A percentile compares a stretch with the other conserved stretches of the same genome.
Conservation (phyloP, 164 flowering plant species). For the Stephania yunnanensis region DNA sequence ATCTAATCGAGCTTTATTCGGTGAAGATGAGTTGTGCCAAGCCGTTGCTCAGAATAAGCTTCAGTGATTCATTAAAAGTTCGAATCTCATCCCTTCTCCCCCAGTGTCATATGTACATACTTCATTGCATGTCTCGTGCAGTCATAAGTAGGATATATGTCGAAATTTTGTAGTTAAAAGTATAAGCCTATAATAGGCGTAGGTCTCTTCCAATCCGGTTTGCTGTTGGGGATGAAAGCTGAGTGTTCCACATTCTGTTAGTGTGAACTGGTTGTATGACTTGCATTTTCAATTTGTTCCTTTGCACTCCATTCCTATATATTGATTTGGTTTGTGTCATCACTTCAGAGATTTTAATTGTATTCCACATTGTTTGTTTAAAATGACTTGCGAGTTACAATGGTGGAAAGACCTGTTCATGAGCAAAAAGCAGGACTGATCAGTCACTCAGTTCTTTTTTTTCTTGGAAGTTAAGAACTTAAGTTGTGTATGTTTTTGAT, state of each 20-base stretch:
- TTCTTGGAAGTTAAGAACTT: neutral
- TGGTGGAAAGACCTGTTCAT: too few relatives aligned
- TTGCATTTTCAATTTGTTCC: constrained; percentile 9
- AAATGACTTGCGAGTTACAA: too few relatives aligned
- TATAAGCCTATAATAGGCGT: constrained; percentile 14
- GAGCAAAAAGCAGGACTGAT: too few relatives aligned
- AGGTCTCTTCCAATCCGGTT: constrained; percentile 5
- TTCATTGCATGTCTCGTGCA: constrained; percentile 10
- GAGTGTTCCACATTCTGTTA: neutral
- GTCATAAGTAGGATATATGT: constrained; percentile 9
- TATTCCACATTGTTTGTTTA: neutral
- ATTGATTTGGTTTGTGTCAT: too few relatives aligned
- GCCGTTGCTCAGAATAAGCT: constrained; percentile 97
- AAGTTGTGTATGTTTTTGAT: too few relatives aligned
- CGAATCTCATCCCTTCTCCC: constrained; percentile 3
- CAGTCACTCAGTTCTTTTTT: too few relatives aligned
- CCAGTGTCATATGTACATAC: constrained; percentile 30
- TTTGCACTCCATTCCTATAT: neutral
- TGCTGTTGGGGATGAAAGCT: constrained; percentile 12
- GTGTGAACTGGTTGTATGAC: constrained; percentile 10
- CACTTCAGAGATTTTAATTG: neutral
- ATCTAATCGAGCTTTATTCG: constrained; percentile 76
- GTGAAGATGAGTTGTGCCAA: constrained; percentile 89
- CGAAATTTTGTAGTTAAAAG: constrained; percentile 39
- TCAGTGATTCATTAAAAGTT: constrained; percentile 30